Conservation (phyloP, 441 rosid species). For the Viola pubescens region DNA sequence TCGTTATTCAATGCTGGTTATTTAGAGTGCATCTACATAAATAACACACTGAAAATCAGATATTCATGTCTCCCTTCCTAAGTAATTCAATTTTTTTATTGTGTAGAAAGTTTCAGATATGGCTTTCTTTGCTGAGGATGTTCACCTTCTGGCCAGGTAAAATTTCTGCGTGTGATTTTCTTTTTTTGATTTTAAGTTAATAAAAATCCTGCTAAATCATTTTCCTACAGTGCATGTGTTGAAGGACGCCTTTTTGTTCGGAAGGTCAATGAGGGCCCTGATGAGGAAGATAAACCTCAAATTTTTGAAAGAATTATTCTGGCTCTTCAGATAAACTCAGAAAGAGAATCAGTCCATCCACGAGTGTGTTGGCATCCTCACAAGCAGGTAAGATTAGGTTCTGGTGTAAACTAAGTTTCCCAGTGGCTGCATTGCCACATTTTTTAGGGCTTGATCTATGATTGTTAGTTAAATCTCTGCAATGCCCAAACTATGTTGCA, state of each 20-base stretch:
- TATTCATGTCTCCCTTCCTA: not conserved
- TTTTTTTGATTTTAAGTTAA: constrained; percentile 1
- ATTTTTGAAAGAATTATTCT: constrained; percentile 54
- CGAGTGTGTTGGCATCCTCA: constrained; percentile 91
- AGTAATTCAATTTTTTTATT: constrained; percentile 13
- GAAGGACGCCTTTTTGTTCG: constrained; percentile 74
- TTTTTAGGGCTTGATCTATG: not conserved
- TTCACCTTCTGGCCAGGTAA: constrained; percentile 65
- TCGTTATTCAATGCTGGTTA: too few species aligned
- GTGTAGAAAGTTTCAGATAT: constrained; percentile 81
- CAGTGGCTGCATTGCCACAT: not conserved
- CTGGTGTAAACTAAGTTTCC: not conserved
- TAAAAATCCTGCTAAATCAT: constrained; percentile 11
- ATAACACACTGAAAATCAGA: too few species aligned
- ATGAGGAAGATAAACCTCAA: constrained; percentile 73
- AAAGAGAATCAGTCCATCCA: constrained; percentile 60
- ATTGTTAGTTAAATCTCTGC: not conserved
- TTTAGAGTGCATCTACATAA: too few species aligned
- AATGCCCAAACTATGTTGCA: constrained; percentile 20
- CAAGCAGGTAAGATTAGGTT: constrained; percentile 59
- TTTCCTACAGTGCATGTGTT: constrained; percentile 55
- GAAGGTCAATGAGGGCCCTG: constrained; percentile 73
- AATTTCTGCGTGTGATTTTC: constrained; percentile 9
- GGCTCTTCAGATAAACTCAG: constrained; percentile 63
- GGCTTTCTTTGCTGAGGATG: constrained; percentile 35